phyloP scores from a whole-genome alignment of 2,329 filamentous ascomycete genomes.

The Phialocephala sp. region DNA sequence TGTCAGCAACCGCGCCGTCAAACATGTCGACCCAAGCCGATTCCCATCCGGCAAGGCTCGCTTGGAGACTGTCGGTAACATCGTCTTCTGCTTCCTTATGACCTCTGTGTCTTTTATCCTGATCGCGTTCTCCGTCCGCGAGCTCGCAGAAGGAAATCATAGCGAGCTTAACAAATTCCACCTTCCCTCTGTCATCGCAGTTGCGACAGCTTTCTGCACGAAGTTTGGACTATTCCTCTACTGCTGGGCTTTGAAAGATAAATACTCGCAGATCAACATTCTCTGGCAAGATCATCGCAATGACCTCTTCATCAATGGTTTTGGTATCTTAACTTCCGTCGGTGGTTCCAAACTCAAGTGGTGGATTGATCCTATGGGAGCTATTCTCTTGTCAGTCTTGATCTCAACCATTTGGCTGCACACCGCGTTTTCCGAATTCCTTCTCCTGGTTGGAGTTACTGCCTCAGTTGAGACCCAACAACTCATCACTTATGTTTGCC shows the following conservation, averaged over 20 bases:
- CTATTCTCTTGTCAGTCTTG: conserved; percentile 79
- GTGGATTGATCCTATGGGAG: conserved; percentile 96
- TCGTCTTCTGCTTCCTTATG: conserved; percentile 97
- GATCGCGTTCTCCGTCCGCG: conserved; percentile 82
- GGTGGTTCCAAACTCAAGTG: conserved; percentile 85
- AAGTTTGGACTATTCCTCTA: conserved; percentile 87
- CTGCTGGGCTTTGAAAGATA: conserved; percentile 89
- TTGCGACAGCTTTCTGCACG: conserved; percentile 81
- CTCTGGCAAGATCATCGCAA: conserved; percentile 98
- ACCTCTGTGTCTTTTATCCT: conserved; percentile 88
- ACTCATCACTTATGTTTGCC: conserved; percentile 93
- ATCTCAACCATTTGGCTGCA: conserved; percentile 82
- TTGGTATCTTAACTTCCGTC: conserved; percentile 90
- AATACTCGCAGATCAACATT: conserved; percentile 90
- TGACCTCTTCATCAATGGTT: conserved; percentile 94
- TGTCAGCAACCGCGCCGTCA: conserved; percentile 84
- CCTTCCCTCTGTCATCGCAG: conserved; percentile 83
- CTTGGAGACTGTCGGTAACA: conserved; percentile 94
- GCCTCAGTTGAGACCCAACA: conserved; percentile 87
- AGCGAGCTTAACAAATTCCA: conserved; percentile 68
- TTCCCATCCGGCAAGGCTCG: conserved; percentile 94
- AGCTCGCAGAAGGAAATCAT: conserved; percentile 62
- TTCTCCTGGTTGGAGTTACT: conserved; percentile 87
- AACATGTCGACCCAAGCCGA: conserved; percentile 80
- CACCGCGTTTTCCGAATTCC: conserved; percentile 88